These are phyloP conservation scores for Quercus mongolica DNA, from an alignment of 306 rosid genomes.

Conservation along the genomic window DNA sequence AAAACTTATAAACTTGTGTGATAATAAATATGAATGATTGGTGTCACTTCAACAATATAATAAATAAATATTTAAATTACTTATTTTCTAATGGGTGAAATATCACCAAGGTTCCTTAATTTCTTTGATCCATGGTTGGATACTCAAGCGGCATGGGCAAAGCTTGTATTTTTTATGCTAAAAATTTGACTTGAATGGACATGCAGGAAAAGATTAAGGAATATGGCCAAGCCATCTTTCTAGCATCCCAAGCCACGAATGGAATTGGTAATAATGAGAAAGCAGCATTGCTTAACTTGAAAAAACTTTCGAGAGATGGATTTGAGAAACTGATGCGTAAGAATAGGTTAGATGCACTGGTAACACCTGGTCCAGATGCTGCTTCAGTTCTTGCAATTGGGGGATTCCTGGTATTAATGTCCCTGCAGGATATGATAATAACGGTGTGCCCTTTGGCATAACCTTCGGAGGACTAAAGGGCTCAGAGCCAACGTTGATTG, in stretches of 20 bases:
- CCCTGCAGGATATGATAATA: conserved; percentile 23
- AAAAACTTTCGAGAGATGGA: not conserved
- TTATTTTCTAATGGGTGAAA: too few relatives aligned
- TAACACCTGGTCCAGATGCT: not conserved
- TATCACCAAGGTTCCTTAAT: not conserved
- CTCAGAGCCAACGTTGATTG: conserved; percentile 29
- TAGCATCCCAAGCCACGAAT: not conserved
- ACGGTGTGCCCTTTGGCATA: conserved; percentile 29
- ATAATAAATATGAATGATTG: too few relatives aligned
- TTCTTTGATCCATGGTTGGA: not conserved
- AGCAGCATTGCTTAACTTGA: not conserved
- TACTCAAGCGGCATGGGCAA: not conserved
- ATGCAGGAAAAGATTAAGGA: conserved; percentile 1
- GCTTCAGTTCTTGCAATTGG: conserved; percentile 17
- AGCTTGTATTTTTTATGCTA: not conserved
- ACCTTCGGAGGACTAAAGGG: conserved; percentile 36
- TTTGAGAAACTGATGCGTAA: not conserved
- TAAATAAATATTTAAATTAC: too few relatives aligned
- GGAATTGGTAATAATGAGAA: not conserved
- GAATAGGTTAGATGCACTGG: not conserved
- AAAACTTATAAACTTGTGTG: too few relatives aligned
- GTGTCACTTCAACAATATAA: too few relatives aligned
- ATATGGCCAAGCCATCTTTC: conserved; percentile 3
- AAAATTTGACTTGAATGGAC: too few relatives aligned
- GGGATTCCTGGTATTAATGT: conserved; percentile 28